A percentile compares a stretch with the other conserved stretches of the same genome.
These are phyloP conservation scores for Candida neerlandica DNA, from an alignment of 1,139 yeast genomes.

Conservation along the genomic window DNA sequence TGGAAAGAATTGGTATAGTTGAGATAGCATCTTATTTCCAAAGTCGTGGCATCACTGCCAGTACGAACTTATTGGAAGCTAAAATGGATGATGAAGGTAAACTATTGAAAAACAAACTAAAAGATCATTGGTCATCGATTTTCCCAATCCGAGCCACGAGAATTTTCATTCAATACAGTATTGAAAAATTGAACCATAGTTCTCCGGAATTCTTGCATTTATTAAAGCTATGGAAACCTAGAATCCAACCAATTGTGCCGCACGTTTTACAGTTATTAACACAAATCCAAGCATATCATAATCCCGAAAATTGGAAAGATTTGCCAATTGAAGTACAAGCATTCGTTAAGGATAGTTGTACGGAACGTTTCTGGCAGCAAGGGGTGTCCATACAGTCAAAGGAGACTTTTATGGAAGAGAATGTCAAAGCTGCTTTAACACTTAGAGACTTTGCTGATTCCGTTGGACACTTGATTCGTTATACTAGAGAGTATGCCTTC, in stretches of 20 bases:
- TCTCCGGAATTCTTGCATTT: constrained; percentile 75
- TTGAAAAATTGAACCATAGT: constrained; percentile 82
- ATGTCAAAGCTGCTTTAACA: constrained; percentile 90
- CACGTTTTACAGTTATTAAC: constrained; percentile 83
- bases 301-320: constrained; percentile 87
- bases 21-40: constrained; percentile 90
- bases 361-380: constrained; percentile 97
- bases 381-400: constrained; percentile 94
- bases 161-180: constrained; percentile 90
- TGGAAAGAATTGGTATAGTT: constrained; percentile 95
- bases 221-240: constrained; percentile 84
- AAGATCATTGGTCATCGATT: constrained; percentile 90
- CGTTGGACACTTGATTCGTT: constrained; percentile 94
- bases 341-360: constrained; percentile 83
- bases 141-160: constrained; percentile 97
- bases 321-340: constrained; percentile 88
- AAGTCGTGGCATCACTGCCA: constrained; percentile 75
- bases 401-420: constrained; percentile 93
- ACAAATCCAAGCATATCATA: constrained; percentile 92
- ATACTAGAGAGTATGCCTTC: constrained; percentile 94
- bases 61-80: constrained; percentile 72
- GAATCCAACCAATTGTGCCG: constrained; percentile 89
- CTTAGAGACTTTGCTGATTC: constrained; percentile 96
- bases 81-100: constrained; percentile 93
- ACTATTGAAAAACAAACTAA: constrained; percentile 69